Evolutionary conservation across 2,329 filamentous ascomycete species (phyloP).

Genomic region (Ophiosphaerella narmari): DNA sequence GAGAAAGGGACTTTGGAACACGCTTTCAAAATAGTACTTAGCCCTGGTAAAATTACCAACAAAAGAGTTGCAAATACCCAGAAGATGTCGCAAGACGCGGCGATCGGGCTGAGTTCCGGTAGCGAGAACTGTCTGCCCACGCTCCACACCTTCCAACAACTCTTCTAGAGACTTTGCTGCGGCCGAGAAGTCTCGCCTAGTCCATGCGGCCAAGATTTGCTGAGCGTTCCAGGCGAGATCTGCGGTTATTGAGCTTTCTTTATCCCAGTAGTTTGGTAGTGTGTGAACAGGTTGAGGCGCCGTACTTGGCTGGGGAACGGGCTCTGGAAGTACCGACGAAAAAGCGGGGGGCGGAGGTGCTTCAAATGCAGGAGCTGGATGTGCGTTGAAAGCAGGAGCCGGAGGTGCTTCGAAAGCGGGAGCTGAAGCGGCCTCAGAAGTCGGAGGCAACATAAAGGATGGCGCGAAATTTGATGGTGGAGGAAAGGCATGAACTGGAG

Average conservation of each 20-base stretch:
- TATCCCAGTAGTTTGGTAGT: slow-evolving; percentile 9
- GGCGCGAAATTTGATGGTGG: not conserved
- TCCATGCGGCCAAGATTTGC: slow-evolving; percentile 27
- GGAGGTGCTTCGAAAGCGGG: not conserved
- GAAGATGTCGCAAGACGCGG: slow-evolving; percentile 31
- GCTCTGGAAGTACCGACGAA: not conserved
- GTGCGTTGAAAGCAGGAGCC: not conserved
- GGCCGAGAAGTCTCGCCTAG: slow-evolving; percentile 19
- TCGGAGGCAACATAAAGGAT: not conserved
- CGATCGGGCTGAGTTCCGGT: slow-evolving; percentile 28
- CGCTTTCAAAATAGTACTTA: slow-evolving; percentile 34
- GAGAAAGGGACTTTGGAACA: slow-evolving; percentile 29
- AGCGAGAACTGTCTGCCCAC: slow-evolving; percentile 22
- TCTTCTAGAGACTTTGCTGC: slow-evolving; percentile 27
- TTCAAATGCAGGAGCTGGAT: not conserved
- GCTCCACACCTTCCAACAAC: slow-evolving; percentile 32
- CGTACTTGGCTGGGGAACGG: not conserved
- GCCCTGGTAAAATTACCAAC: slow-evolving; percentile 34
- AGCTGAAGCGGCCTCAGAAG: not conserved
- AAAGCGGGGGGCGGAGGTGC: not conserved
- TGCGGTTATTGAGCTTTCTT: slow-evolving; percentile 2
- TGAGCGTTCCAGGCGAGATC: slow-evolving; percentile 28
- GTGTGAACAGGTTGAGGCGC: not conserved
- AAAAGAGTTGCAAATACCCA: slow-evolving; percentile 34
- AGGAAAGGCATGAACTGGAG: not conserved